These are phyloP conservation scores for Telopea speciosissima DNA, from an alignment of 177 flowering plant genomes.

Conservation along the genomic window DNA sequence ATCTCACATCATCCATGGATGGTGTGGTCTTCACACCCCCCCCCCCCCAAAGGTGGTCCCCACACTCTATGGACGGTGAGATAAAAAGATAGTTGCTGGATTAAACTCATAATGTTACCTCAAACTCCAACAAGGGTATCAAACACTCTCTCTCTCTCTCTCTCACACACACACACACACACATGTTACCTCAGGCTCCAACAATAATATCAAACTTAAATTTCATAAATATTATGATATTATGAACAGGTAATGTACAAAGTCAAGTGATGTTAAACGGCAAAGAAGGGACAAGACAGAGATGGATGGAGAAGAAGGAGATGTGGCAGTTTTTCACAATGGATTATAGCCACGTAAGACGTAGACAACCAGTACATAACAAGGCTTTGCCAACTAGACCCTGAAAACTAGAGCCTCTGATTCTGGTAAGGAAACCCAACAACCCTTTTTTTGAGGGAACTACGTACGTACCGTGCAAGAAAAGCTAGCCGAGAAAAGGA, in stretches of 20 bases:
- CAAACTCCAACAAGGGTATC: no score
- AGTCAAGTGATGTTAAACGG: conserved; percentile 4
- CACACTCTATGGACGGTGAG: no score
- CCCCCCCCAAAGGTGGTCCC: no score
- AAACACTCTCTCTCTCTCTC: no score
- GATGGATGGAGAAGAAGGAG: conserved; percentile 12
- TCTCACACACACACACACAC: no score
- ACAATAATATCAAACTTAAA: not conserved
- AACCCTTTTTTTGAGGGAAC: not conserved
- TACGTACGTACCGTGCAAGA: not conserved
- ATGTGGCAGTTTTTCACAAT: conserved; percentile 16
- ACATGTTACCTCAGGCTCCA: not conserved
- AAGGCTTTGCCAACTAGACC: conserved; percentile 1
- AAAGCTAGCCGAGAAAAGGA: not conserved
- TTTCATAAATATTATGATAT: no score
- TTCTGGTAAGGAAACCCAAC: not conserved
- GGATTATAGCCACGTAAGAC: conserved; percentile 14
- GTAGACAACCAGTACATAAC: conserved; percentile 20
- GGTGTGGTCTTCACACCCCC: no score
- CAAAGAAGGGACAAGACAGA: conserved; percentile 11
- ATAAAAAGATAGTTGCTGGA: no score
- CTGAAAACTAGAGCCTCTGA: not conserved
- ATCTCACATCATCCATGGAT: no score
- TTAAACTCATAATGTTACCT: no score
- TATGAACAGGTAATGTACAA: not conserved